phyloP scores from a whole-genome alignment of 441 rosid genomes.

The Euphorbia corollata region DNA sequence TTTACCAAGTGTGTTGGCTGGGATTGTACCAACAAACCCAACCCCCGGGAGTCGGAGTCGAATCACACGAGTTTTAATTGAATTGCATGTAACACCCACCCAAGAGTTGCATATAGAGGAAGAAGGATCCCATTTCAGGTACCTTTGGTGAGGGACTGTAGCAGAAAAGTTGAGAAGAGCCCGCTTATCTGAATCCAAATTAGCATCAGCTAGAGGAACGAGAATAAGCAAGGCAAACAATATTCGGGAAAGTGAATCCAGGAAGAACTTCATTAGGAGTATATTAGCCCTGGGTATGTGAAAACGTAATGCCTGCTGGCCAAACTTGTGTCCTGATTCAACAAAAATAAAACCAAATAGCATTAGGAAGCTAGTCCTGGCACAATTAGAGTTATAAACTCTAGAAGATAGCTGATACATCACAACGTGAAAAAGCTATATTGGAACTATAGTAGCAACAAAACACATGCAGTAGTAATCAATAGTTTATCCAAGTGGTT shows the following conservation, averaged over 20 bases:
- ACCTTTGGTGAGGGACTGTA: constrained; percentile 46
- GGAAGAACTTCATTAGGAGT: constrained; percentile 31
- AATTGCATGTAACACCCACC: constrained; percentile 67
- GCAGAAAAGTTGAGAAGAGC: constrained; percentile 69
- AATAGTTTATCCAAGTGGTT: not conserved
- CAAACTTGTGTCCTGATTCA: constrained; percentile 35
- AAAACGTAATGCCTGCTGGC: constrained; percentile 21
- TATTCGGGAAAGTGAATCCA: constrained; percentile 18
- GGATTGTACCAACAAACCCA: constrained; percentile 67
- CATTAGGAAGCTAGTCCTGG: constrained; percentile 19
- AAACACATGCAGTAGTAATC: not conserved
- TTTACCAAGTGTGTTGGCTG: constrained; percentile 64
- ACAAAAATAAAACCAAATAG: constrained; percentile 21
- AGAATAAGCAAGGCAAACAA: constrained; percentile 17
- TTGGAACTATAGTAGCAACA: not conserved
- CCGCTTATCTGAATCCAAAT: constrained; percentile 55
- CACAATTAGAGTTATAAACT: constrained; percentile 4
- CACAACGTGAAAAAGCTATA: not conserved
- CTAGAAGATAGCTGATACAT: not conserved
- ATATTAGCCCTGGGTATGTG: constrained; percentile 18
- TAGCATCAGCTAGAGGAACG: constrained; percentile 36
- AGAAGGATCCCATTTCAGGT: constrained; percentile 58
- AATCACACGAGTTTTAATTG: constrained; percentile 45
- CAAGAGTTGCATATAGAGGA: constrained; percentile 57
- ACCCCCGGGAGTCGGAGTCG: constrained; percentile 71